A percentile compares a stretch with the other conserved stretches of the same genome.
Conservation (phyloP, 257 asterid species). For the Solanum clarkiae region DNA sequence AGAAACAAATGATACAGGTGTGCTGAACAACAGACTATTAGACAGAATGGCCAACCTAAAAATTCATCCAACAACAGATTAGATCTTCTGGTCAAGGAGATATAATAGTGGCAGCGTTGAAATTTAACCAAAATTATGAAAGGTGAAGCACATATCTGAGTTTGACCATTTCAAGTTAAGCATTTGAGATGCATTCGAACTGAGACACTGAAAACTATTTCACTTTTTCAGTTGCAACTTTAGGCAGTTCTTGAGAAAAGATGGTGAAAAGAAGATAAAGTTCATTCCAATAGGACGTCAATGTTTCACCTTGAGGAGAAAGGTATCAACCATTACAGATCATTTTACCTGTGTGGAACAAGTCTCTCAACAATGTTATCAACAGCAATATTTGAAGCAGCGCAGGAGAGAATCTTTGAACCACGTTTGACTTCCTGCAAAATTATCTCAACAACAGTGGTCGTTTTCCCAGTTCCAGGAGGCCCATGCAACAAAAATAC, state of each 20-base stretch:
- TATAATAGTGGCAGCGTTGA: neutral
- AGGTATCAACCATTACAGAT: neutral
- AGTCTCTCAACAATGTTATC: slow-evolving; percentile 97
- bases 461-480: slow-evolving; percentile 99
- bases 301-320: neutral
- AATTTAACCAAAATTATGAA: neutral
- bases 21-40: neutral
- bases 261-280: neutral
- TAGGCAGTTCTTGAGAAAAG: neutral
- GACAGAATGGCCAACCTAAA: neutral
- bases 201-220: neutral
- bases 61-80: neutral
- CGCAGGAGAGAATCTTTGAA: slow-evolving; percentile 86
- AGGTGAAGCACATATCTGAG: neutral
- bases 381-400: slow-evolving; percentile 98
- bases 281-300: neutral
- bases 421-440: slow-evolving; percentile 97
- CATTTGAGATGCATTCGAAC: neutral
- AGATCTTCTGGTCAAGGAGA: neutral
- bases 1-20: neutral
- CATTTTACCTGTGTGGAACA: slow-evolving; percentile 69
- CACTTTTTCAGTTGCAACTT: neutral
- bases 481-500: slow-evolving; percentile 95
- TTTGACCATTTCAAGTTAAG: neutral
- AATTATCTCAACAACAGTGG: slow-evolving; percentile 88